Evolutionary conservation across 129 eudicot genomes (phyloP).

Genomic region (Gnaphalium uliginosum): DNA sequence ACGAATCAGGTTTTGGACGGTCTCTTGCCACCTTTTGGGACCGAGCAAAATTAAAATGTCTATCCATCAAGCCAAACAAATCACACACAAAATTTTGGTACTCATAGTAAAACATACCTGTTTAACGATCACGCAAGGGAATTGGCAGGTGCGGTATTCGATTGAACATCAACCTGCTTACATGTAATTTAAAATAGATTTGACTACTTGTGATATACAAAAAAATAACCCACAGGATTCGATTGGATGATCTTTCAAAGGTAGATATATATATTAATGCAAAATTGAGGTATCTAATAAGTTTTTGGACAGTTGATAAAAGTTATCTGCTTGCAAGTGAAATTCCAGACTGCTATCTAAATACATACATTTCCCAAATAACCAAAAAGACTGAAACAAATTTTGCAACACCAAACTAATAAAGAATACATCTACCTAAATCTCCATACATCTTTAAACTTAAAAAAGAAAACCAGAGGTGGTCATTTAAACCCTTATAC

Average conservation of each 20-base stretch:
- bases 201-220: not conserved
- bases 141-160: not conserved
- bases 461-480: not conserved
- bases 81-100: not conserved
- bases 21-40: not conserved
- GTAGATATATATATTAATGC: not conserved
- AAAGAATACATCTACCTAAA: not conserved
- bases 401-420: not conserved
- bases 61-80: not conserved
- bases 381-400: not conserved
- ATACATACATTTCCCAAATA: not conserved
- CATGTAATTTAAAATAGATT: not conserved
- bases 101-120: not conserved
- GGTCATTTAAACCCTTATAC: not conserved
- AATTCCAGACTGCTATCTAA: not conserved
- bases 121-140: not conserved
- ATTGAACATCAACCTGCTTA: slow-evolving; percentile 9
- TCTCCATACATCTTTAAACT: not conserved
- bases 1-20: not conserved
- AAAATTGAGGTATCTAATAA: not conserved
- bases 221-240: not conserved
- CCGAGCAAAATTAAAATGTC: not conserved
- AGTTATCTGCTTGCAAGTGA: not conserved
- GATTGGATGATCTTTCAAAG: not conserved
- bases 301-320: not conserved